Evolutionary conservation across 805 yeast species (phyloP), one percentile per base, ranked within the genome.

Genomic region (Candida manassasensis): DNA sequence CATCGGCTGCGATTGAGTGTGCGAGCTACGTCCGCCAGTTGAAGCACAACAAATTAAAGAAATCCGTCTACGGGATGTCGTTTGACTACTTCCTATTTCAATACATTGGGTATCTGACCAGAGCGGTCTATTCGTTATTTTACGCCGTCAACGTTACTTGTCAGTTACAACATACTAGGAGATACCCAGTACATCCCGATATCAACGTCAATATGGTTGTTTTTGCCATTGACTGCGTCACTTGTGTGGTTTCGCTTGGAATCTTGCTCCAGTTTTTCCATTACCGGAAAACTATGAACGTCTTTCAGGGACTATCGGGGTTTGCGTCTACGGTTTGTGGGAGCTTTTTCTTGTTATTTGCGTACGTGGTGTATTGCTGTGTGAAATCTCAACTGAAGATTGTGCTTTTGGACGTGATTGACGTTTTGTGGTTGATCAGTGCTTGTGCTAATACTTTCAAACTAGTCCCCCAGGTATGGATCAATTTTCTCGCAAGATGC

Each of bases 401-500:
- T 1, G 58, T 53, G 34, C 45, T 50, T 18, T 41, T 73, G 14
- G 79, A 75, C 40, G 51, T 64, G 21, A 40, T 68, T 3, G 71
- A 71, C 35, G 59, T 42, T 29, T 8, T 67, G 3, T 70, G 75
- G 76, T 38, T 65, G 0, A 27, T 55, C 1, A 55, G 58, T 8
- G 55, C 56, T 22, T 6, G 52, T 7, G 19, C 55, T 0, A 42
- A 43, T 2, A 22, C 53, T 2, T 27, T 61, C 16, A 56, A 56
- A 34, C 49, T 58, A 27, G 18, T 60, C 3, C 77, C 79, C 0
- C 77, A 72, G 35, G 32, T 67, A 2, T 45, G 57, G 7, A 41
- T 68, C 36, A 69, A 67, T 42, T 66, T 64, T 63, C 45, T 61
- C 50, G 61, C 58, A 10, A 31, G 39, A 25, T 54, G 53, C 14